Conservation (phyloP, 306 rosid genomes). For the Sicyos baderoa region DNA sequence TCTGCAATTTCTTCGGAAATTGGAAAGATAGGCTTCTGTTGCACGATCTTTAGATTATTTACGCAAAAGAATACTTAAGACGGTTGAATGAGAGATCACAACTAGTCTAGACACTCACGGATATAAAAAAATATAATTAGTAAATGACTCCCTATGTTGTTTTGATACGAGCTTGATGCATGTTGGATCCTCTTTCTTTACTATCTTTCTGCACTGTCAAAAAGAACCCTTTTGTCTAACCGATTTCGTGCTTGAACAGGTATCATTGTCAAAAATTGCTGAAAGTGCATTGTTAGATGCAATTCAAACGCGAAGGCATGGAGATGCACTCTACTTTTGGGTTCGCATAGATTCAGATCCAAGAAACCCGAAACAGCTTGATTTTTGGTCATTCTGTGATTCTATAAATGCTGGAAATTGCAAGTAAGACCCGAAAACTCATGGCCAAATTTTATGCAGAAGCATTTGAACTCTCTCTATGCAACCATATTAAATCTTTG, state of each 20-base stretch:
- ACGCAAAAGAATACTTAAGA: neutral
- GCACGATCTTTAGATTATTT: neutral
- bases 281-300: constrained; percentile 68
- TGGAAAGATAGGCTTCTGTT: neutral
- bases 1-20: neutral
- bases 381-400: constrained; percentile 95
- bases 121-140: neutral
- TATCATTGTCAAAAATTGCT: constrained; percentile 59
- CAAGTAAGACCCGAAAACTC: constrained; percentile 44
- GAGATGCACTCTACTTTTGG: constrained; percentile 94
- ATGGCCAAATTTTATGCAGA: neutral
- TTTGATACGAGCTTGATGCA: neutral
- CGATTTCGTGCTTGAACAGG: constrained; percentile 43
- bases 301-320: constrained; percentile 55
- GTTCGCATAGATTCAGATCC: constrained; percentile 69
- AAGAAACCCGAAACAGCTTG: constrained; percentile 51
- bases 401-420: constrained; percentile 89
- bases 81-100: neutral
- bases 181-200: neutral
- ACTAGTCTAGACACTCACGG: too few relatives aligned
- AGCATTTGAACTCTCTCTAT: neutral
- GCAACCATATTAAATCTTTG: neutral
- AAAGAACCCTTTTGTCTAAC: constrained; percentile 20
- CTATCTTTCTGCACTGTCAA: neutral
- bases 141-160: neutral